Conservation (phyloP, 495 filamentous ascomycete genomes). For the Penicillium maclennaniae region DNA sequence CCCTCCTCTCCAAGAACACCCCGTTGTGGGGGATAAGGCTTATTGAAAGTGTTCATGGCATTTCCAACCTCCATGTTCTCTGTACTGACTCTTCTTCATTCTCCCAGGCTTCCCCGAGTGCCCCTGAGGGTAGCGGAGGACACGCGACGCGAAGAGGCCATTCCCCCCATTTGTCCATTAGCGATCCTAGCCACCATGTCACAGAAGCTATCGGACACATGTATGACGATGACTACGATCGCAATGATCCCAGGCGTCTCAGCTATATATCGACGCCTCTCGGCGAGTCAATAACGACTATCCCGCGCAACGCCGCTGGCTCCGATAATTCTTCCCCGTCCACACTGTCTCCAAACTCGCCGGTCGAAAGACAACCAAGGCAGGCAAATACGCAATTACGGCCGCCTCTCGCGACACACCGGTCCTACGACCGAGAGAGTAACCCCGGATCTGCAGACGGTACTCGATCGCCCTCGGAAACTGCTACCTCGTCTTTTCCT, state of each 20-base stretch:
- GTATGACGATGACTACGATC: slow-evolving; percentile 82
- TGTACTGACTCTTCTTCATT: slow-evolving; percentile 9
- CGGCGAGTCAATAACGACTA: slow-evolving; percentile 43
- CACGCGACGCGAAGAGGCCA: slow-evolving; percentile 58
- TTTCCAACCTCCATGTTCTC: background rate
- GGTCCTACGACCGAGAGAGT: slow-evolving; percentile 48
- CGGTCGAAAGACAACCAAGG: slow-evolving; percentile 20
- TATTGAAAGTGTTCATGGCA: background rate
- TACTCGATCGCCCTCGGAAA: slow-evolving; percentile 59
- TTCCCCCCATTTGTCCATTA: slow-evolving; percentile 64
- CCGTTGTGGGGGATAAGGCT: background rate
- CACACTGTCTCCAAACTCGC: slow-evolving; percentile 26
- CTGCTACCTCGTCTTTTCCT: slow-evolving; percentile 72
- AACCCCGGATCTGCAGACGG: slow-evolving; percentile 56
- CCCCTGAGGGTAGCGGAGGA: slow-evolving; percentile 52
- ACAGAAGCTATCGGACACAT: slow-evolving; percentile 96
- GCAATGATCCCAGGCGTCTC: slow-evolving; percentile 55
- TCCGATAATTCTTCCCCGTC: slow-evolving; percentile 43
- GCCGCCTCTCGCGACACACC: slow-evolving; percentile 33
- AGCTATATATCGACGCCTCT: slow-evolving; percentile 60
- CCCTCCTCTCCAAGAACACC: background rate
- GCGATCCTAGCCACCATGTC: slow-evolving; percentile 88
- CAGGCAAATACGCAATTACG: slow-evolving; percentile 44
- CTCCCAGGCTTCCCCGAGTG: slow-evolving; percentile 48
- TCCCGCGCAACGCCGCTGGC: slow-evolving; percentile 39